Base-by-base conservation (phyloP, 2,329 filamentous ascomycete genomes). In the Scedosporium dehoogii region DNA sequence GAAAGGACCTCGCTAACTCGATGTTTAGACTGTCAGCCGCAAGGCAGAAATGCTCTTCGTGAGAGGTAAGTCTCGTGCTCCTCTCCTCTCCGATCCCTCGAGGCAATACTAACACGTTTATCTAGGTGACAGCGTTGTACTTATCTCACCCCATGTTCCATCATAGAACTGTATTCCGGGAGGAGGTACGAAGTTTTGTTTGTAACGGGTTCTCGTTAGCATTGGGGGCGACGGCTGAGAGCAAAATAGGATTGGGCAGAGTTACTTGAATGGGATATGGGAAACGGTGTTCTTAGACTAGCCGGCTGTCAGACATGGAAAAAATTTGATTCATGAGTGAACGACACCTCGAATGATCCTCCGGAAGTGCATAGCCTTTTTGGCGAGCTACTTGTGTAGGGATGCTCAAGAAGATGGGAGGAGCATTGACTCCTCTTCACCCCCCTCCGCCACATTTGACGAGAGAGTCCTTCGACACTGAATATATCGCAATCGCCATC, bases 21-120 rank as follows among this genome's bases (percentile, higher is more conserved):
- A 38, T 29, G 18, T 59, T 4, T 66, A 96, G 90, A 96, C 92
- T 14, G 86, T 94, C 66, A 96, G 93, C 78, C 96, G 96, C 77
- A 96, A 97, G 75, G 96, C 92, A 53, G 94, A 97, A 74, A 99
- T 99, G 94, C 79, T 99, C 21, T 99, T 99, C 74, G 93, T 99
- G 63, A 83, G 94, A 90, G 93, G 92, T 93, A 78, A 66, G 83
- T 74, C 7, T 5, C 46, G 10, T n/a, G 5, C 21, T 21, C 21
- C 23, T 6, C 14, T 23, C 16, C 33, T 6, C 21, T 53, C 6
- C 3, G n/a, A n/a, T 9, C 27, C 27, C n/a, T n/a, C 4, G n/a
- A 46, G 3, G 4, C n/a, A 53, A 55, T 38, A 59, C 46, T 63
- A 29, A 18, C 57, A 56, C 29, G 16, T 33, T 21, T 21, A 58